Conservation (phyloP, 1,284 basidiomycete species). For the Fereydounia khargensis region DNA sequence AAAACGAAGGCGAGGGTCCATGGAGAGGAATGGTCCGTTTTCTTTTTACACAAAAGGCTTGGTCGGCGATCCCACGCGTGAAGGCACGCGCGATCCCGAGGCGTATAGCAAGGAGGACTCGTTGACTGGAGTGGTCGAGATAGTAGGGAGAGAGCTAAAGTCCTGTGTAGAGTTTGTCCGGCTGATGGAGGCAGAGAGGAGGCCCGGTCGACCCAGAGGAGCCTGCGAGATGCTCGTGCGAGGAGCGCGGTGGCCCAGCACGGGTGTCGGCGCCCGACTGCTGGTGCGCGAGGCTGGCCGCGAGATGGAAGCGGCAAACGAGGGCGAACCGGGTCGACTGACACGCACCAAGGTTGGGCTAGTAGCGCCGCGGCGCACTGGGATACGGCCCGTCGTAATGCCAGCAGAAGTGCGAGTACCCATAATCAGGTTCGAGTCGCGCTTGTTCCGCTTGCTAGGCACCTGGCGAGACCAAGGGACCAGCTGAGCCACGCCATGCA, state of each 20-base stretch:
- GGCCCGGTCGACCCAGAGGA: constrained; percentile 14
- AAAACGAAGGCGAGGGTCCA: no score
- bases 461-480: constrained; percentile 20
- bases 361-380: constrained; percentile 14
- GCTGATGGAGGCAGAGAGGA: constrained; percentile 23
- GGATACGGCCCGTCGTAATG: constrained; percentile 9
- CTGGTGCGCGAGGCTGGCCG: constrained; percentile 29
- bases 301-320: constrained; percentile 23
- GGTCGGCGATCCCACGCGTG: no score
- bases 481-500: constrained; percentile 9
- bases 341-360: constrained; percentile 18
- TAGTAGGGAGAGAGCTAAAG: constrained; percentile 9
- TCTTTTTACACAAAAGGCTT: no score
- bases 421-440: constrained; percentile 17
- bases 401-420: constrained; percentile 5
- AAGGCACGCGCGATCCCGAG: no score
- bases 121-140: no score
- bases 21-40: no score
- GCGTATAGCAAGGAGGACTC: no score
- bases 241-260: constrained; percentile 30
- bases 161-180: constrained; percentile 23
- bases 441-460: constrained; percentile 17
- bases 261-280: constrained; percentile 30
- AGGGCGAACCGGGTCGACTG: constrained; percentile 26
- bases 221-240: constrained; percentile 20